Evolutionary conservation across 495 filamentous ascomycete genomes (phyloP).

Genomic region (Daldinia caldariorum): DNA sequence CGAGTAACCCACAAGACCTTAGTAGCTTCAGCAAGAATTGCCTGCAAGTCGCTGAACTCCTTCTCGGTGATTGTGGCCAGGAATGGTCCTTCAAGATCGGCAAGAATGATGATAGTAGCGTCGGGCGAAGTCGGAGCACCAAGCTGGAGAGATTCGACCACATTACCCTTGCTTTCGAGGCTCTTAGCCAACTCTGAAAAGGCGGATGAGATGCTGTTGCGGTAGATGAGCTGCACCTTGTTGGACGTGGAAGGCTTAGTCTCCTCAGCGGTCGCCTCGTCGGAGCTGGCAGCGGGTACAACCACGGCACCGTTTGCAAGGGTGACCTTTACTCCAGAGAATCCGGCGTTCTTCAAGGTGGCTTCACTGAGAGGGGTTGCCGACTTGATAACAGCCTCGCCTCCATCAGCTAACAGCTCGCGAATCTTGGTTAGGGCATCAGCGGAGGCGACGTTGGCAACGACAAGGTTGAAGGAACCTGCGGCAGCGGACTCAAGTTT

Average conservation of each 20-base stretch:
- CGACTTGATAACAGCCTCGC: slow-evolving; percentile 1
- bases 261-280: slow-evolving; percentile 5
- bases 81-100: slow-evolving; percentile 35
- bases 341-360: neutral
- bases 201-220: neutral
- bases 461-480: slow-evolving; percentile 2
- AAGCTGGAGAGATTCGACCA: slow-evolving; percentile 31
- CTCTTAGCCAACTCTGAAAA: slow-evolving; percentile 8
- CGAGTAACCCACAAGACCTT: slow-evolving; percentile 52
- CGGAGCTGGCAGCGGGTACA: slow-evolving; percentile 3
- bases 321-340: slow-evolving; percentile 1
- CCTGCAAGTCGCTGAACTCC: slow-evolving; percentile 49
- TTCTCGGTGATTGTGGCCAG: slow-evolving; percentile 12
- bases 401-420: slow-evolving; percentile 3
- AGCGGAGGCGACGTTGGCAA: neutral
- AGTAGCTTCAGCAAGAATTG: slow-evolving; percentile 46
- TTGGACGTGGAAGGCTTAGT: neutral
- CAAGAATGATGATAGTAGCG: slow-evolving; percentile 40
- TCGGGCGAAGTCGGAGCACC: neutral
- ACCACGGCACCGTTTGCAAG: slow-evolving; percentile 1
- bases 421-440: slow-evolving; percentile 7
- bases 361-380: neutral
- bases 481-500: slow-evolving; percentile 5
- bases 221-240: slow-evolving; percentile 16
- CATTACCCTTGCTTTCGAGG: neutral